Base-by-base conservation (phyloP, 495 filamentous ascomycete genomes). In the Patellaria atrata region DNA sequence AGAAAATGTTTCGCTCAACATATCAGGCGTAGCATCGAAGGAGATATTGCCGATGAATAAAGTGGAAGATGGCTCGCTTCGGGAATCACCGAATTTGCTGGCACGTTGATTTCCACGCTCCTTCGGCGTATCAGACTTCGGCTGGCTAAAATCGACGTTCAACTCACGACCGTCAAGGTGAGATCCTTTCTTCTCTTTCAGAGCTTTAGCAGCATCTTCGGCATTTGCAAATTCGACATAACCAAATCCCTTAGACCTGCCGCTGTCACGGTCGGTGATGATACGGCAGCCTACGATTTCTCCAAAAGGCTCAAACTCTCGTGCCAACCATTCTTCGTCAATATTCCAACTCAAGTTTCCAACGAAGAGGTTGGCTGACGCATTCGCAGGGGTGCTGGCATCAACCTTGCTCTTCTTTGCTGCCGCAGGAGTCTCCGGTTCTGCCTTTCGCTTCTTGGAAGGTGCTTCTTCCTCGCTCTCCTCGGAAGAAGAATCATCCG, bases 341-440 rank as follows among this genome's bases (percentile, higher is more conserved):
- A 97, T 65, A 50, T 78, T 86, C 85, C 85, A 97, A 50, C 83
- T 87, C 37, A 97, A 69, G 63, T 85, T 87, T 44, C 89, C 91
- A 45, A 91, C 73, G 61, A 93, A 94, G 30, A 96, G 74, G 54
- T 79, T 84, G 53, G 66, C 69, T 48, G 67, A 68, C 14, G 69
- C 66, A 41, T 64, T 38, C 12, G 23, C 67, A 53, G 73, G 69
- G 6, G 68, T 65, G 23, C 47, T 48, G 28, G 47, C 39, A 10
- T 60, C 65, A 13, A 70, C 71, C 77, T 94, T 94, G 55, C 62
- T 59, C 72, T 92, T 94, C 76, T 97, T 97, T 35, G 69, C 57
- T 17, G 67, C 54, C 26, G 72, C 59, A 8, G 60, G 60, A 30
- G 71, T 61, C 41, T 75, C 75, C 32, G 75, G 63, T 30, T 77